Evolutionary conservation across 2,329 filamentous ascomycete species (phyloP).

Genomic region (Ilyonectria robusta): DNA sequence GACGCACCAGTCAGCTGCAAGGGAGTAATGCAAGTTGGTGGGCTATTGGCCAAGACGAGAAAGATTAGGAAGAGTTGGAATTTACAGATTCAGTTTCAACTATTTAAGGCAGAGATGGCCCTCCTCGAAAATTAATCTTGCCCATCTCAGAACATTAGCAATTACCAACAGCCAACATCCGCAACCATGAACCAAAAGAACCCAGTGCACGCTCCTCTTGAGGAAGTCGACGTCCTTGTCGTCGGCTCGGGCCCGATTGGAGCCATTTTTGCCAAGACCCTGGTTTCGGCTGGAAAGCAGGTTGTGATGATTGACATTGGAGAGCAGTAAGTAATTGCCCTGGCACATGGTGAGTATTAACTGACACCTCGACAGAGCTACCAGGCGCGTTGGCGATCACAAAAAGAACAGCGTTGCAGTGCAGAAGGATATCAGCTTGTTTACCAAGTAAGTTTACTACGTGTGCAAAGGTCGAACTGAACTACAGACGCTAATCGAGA

Average conservation of each 20-base stretch:
- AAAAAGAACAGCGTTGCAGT: slow-evolving; percentile 22
- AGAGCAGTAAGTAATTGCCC: slow-evolving; percentile 5
- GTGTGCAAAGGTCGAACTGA: background rate
- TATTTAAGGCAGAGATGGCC: background rate
- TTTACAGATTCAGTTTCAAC: no score
- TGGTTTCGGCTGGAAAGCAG: background rate
- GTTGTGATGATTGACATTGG: slow-evolving; percentile 20
- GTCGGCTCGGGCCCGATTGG: slow-evolving; percentile 20
- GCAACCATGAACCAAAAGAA: background rate
- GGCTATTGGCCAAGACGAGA: no score
- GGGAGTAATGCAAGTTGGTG: no score
- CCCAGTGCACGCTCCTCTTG: background rate
- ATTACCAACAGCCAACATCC: background rate
- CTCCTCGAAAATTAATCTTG: background rate
- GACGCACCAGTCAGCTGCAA: no score
- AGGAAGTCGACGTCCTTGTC: slow-evolving; percentile 14
- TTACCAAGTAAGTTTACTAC: slow-evolving; percentile 15
- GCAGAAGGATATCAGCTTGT: slow-evolving; percentile 16
- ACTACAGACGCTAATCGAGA: background rate
- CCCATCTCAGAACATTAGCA: no score
- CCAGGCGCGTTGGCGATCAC: slow-evolving; percentile 8
- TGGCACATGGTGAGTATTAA: background rate
- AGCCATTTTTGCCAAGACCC: slow-evolving; percentile 11
- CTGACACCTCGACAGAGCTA: background rate
- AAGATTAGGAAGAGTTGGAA: no score